These are phyloP conservation scores for Sophora flavescens DNA, from an alignment of 306 rosid genomes.

Conservation along the genomic window DNA sequence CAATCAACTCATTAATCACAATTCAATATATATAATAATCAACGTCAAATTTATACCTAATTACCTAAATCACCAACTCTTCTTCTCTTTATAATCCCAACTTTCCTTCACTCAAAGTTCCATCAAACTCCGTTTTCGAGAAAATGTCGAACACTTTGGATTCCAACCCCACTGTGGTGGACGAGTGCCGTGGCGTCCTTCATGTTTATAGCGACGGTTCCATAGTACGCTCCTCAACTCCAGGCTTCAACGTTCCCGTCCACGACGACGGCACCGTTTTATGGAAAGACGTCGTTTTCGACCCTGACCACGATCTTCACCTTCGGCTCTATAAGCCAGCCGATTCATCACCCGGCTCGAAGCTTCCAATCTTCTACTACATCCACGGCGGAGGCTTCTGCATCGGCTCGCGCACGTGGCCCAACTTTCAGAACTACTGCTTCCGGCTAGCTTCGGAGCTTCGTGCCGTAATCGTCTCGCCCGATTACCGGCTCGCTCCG, in stretches of 20 bases:
- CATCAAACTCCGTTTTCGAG: background rate
- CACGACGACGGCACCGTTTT: conserved; percentile 66
- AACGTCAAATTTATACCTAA: too few species aligned
- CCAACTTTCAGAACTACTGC: conserved; percentile 86
- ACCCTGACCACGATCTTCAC: conserved; percentile 56
- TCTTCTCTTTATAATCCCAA: conserved; percentile 18
- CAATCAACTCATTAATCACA: too few species aligned
- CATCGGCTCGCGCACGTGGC: conserved; percentile 95
- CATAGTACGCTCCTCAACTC: conserved; percentile 60
- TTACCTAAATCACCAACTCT: too few species aligned
- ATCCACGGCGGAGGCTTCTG: conserved; percentile 96
- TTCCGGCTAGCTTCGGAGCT: conserved; percentile 64
- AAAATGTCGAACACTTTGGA: conserved; percentile 40
- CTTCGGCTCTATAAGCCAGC: conserved; percentile 87
- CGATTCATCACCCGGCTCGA: conserved; percentile 21
- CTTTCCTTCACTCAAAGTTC: background rate
- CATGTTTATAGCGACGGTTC: conserved; percentile 84
- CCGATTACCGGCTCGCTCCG: conserved; percentile 85
- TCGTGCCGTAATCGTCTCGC: conserved; percentile 62
- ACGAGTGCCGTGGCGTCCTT: conserved; percentile 85
- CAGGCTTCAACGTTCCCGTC: conserved; percentile 63
- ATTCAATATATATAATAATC: too few species aligned
- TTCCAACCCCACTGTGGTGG: conserved; percentile 52
- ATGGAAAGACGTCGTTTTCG: conserved; percentile 81
- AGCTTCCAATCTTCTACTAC: conserved; percentile 76